phyloP scores from a whole-genome alignment of 257 asterid genomes.

The Scutellaria baicalensis region DNA sequence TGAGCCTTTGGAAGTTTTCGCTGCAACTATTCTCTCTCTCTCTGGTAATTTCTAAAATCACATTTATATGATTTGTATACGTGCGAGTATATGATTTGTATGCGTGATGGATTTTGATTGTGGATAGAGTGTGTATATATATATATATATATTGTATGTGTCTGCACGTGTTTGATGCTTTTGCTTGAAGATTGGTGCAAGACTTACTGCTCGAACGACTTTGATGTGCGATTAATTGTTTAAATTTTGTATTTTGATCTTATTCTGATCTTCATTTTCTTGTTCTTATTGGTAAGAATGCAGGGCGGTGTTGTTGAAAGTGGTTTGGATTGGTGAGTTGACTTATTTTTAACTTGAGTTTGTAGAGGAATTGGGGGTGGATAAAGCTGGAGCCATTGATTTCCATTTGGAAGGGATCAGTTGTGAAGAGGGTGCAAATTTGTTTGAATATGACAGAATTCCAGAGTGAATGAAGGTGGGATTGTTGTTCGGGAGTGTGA shows the following conservation, averaged over 20 bases:
- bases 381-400: background rate
- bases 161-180: slow-evolving; percentile 32
- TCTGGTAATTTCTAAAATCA: slow-evolving; percentile 19
- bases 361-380: slow-evolving; percentile 5
- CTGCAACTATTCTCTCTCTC: background rate
- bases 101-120: background rate
- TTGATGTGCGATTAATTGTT: slow-evolving; percentile 30
- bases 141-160: slow-evolving; percentile 14
- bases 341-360: background rate
- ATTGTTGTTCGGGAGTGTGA: background rate
- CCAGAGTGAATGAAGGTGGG: slow-evolving; percentile 5
- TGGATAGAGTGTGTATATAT: slow-evolving; percentile 5
- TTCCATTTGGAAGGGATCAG: slow-evolving; percentile 9
- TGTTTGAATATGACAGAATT: background rate
- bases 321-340: slow-evolving; percentile 12
- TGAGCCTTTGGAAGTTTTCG: slow-evolving; percentile 3
- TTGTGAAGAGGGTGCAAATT: background rate
- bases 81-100: background rate
- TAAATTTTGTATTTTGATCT: background rate
- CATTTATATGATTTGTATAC: background rate
- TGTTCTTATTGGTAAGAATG: slow-evolving; percentile 11
- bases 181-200: slow-evolving; percentile 49
- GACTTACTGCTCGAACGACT: slow-evolving; percentile 37
- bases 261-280: background rate
- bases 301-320: slow-evolving; percentile 21